Evolutionary conservation across 257 asterid species (phyloP), one percentile per base, ranked within the genome.

Genomic region (Fraxinus pennsylvanica): DNA sequence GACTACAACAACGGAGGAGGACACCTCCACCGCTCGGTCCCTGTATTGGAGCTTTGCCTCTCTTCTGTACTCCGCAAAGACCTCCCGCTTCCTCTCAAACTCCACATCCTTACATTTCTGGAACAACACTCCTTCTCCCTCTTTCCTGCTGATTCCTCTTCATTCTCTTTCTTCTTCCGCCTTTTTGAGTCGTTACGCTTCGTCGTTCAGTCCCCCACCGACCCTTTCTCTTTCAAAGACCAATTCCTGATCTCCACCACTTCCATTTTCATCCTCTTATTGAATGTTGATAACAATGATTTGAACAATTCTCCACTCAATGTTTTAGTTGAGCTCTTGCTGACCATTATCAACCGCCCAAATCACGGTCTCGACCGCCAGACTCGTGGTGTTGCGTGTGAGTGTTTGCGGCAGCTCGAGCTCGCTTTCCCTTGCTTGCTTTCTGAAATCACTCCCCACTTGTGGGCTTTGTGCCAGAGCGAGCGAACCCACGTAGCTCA

Each of bases 401-500:
- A 92, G 85, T 95, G 99, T 74, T 75, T 95, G 83, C 90, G 98
- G 71, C 97, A 95, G 74, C 78, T 95, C 86, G 99, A 95, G 79
- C 73, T 88, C 50, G 91, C 96, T 5, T 86, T 87, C 85, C 99
- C 99, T 30, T 90, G 99, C 68, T 80, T 95, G 79, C 86, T 95
- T 9, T 95, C 96, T 9, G 96, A 91, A 65, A 74, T 91, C 68
- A 76, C 82, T 10, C 90, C 93, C 14, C 87, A 91, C 75, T 70
- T 92, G 74, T 95, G 99, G 99, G 80, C 88, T 21, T 77, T 95
- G 65, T 88, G 96, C 75, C 96, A 90, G 67, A 89, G 82, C 80
- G 98, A 95, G 91, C 87, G 99, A 35, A 95, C 99, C 3, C 99
- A 92, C 76, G 97, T 90, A 12, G 79, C 90, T 14, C 99, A 95